Conservation (phyloP, 2,329 filamentous ascomycete genomes). For the Penicillium glabrum region DNA sequence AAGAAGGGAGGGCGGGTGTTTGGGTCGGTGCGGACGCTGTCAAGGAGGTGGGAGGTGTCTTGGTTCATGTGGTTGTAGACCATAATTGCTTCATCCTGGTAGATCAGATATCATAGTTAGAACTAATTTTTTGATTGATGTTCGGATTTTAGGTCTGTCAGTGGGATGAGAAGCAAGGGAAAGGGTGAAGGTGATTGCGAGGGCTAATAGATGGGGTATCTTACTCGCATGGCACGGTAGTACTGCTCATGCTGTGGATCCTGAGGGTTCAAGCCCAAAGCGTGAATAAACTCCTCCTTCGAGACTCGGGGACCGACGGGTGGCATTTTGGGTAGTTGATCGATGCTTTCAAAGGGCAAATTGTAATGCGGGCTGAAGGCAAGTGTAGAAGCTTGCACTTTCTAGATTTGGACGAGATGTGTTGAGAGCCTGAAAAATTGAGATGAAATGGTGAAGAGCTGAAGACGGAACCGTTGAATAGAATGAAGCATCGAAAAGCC, state of each 20-base stretch:
- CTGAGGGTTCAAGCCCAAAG: conserved; percentile 41
- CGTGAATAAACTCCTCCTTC: conserved; percentile 49
- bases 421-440: too few species aligned
- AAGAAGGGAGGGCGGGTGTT: conserved; percentile 43
- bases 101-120: neutral
- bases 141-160: neutral
- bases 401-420: neutral
- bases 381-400: neutral
- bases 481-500: neutral
- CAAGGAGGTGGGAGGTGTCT: conserved; percentile 41
- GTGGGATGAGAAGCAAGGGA: neutral
- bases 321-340: conserved; percentile 21
- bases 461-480: neutral
- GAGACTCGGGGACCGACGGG: conserved; percentile 44
- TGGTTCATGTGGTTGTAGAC: conserved; percentile 45
- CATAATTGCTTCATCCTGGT: conserved; percentile 46
- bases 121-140: neutral
- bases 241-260: conserved; percentile 45
- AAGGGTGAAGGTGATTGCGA: neutral
- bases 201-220: conserved; percentile 1
- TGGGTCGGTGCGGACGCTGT: conserved; percentile 39
- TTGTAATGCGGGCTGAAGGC: neutral
- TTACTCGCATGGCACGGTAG: conserved; percentile 48
- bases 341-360: neutral
- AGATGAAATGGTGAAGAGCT: neutral